Base-by-base conservation (phyloP, 2,329 filamentous ascomycete species). In the Stachybotrys chartarum region DNA sequence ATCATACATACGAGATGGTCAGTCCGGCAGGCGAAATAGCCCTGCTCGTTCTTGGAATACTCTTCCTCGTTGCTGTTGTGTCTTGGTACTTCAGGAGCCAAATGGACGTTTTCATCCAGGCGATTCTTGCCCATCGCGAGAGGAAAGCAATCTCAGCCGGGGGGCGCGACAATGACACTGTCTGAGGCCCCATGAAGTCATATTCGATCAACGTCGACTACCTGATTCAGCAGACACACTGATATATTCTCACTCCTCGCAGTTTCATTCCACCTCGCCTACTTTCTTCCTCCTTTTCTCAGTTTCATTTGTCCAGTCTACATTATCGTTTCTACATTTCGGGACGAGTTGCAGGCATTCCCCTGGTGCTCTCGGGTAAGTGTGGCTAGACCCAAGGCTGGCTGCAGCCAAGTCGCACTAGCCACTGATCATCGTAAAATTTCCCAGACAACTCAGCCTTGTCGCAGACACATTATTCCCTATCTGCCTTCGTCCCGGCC, bases 31-130 rank as follows among this genome's bases (percentile, higher is more conserved):
- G 58, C 30, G 57, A 56, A 6, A 66, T 74, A 7, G 71, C 68
- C 30, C 57, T 72, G 50, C 53, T 72, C 5, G 47, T 73, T 30
- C 54, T 73, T 11, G 57, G 62, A 11, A 56, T 75, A 31, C 59
- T 71, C 51, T 47, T 60, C 7, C 53, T 71, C 32, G 55, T 71
- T 47, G 64, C 57, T 17, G 30, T 64, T 17, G 32, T 74, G 31
- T 59, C 56, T 50, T 73, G 64, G 61, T 65, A 65, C 47, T 59
- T 66, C 56, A 67, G 67, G 32, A 58, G 55, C 45, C 56, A 63
- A 45, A 57, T 75, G 51, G 59, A 64, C 47, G 57, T 54, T 30
- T 73, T 72, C 56, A 64, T 67, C 30, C 54, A 61, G 12, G 63
- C 61, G 14, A 60, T 70, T 39, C 57, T 65, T 52, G 51, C 30